Base-by-base conservation (phyloP, 306 rosid species). In the Crotalaria pallida region DNA sequence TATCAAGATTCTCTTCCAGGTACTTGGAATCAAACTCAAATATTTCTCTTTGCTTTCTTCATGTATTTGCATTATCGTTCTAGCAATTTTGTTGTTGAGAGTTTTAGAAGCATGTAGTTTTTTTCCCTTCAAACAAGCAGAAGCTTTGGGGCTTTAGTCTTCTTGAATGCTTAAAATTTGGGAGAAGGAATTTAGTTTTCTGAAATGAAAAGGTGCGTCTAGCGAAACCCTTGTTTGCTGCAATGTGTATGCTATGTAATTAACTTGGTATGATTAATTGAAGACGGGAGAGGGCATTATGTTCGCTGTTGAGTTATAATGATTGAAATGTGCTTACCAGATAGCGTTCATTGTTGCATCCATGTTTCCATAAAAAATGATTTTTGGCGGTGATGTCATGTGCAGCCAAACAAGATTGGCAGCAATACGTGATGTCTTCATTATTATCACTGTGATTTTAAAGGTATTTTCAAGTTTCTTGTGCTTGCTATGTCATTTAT, bases 1-100 rank as follows among this genome's bases (percentile, higher is more conserved):
- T 61, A 87, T 92, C 27, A 92, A 92, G 86, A 87, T 92, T 72
- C 92, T 92, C 52, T 89, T 94, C 88, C 96, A 90, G 93, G 96
- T 88, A 85, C 16, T 29, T 10, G 7, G 43, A 47, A 13, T 60
- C 48, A 53, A 67, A 53, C 52, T 77, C 50, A 13, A 12, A 36
- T 18, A n/a, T n/a, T n/a, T n/a, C n/a, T n/a, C 31, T 40, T 63
- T 15, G 55, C 64, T 48, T 41, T 64, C 65, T 55, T 50, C 4
- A 1, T 44, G 27, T 12, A 16, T 45, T 13, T 62, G 67, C 64
- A 12, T 61, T 57, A 55, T 45, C 19, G 26, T 65, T 36, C 33
- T n/a, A 23, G 22, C 16, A 5, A 62, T 7, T 69, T 74, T 57
- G n/a, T 43, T 45, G 26, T 67, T 23, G 18, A 15, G 11, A 1